Percentiles rank a stretch among this genome's conserved stretches.
Conservation (phyloP, 2,329 filamentous ascomycete genomes). For the Lachnellula hyalina region DNA sequence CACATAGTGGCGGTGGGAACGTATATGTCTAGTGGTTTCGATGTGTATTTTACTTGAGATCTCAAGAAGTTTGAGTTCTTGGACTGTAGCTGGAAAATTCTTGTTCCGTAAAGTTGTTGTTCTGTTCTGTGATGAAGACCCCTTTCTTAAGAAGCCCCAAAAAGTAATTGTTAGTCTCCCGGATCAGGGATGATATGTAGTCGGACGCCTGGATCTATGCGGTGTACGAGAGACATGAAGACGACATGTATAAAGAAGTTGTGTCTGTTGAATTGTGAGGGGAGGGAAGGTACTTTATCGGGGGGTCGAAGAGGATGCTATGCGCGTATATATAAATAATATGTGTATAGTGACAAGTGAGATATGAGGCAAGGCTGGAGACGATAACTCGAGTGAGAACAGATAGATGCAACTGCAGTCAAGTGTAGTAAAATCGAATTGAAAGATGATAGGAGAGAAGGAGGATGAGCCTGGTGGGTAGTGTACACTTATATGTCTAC, state of each 20-base stretch:
- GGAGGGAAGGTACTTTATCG: constrained; percentile 16
- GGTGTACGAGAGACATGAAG: constrained; percentile 29
- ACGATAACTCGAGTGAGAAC: background rate
- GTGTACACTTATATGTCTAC: constrained; percentile 11
- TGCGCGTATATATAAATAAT: background rate
- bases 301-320: constrained; percentile 4
- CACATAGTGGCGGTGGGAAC: constrained; percentile 42
- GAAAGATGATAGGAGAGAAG: constrained; percentile 11
- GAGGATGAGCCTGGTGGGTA: constrained; percentile 15
- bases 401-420: constrained; percentile 12
- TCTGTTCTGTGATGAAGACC: constrained; percentile 11
- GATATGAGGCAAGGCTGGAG: background rate
- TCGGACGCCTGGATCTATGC: constrained; percentile 24
- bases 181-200: constrained; percentile 27
- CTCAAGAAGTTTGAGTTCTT: background rate
- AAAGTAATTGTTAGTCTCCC: constrained; percentile 26
- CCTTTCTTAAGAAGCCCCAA: constrained; percentile 8
- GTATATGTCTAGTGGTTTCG: constrained; percentile 11
- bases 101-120: constrained; percentile 1
- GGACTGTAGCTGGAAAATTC: background rate
- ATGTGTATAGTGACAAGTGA: background rate
- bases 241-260: constrained; percentile 21
- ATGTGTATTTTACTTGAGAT: background rate
- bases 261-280: constrained; percentile 10
- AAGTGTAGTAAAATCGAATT: constrained; percentile 2